Conservation (phyloP, 2,329 filamentous ascomycete species). For the Calonectria crousiana region DNA sequence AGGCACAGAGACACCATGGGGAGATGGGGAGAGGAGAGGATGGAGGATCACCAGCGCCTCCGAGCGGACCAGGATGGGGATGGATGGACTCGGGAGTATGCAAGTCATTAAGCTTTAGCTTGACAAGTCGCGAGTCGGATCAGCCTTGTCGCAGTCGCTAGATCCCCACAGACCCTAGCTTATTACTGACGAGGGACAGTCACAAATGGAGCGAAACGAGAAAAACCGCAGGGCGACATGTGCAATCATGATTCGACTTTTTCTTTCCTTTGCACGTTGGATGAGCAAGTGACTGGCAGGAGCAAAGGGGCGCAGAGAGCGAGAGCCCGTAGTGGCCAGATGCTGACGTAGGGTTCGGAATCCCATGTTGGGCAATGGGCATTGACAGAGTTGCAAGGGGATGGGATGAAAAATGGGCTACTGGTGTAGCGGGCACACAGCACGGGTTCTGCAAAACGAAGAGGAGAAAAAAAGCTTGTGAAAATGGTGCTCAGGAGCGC, state of each 20-base stretch:
- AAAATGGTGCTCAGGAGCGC: constrained; percentile 13
- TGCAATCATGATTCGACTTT: constrained; percentile 42
- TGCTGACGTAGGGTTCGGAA: constrained; percentile 40
- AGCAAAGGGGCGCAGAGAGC: constrained; percentile 2
- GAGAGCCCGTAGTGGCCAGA: constrained; percentile 37
- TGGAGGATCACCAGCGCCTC: constrained; percentile 8
- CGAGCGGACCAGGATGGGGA: background rate
- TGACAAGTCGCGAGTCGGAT: constrained; percentile 7
- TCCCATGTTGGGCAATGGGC: constrained; percentile 23
- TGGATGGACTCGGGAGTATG: constrained; percentile 3
- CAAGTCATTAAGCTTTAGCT: constrained; percentile 21
- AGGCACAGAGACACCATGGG: background rate
- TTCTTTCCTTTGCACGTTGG: constrained; percentile 20
- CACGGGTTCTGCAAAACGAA: background rate
- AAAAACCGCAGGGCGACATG: constrained; percentile 33
- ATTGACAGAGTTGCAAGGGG: constrained; percentile 3
- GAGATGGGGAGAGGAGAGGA: constrained; percentile 1
- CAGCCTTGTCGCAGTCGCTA: constrained; percentile 8
- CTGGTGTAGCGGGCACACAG: constrained; percentile 1
- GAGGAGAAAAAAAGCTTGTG: constrained; percentile 9
- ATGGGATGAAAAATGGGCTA: constrained; percentile 6
- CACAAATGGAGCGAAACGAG: constrained; percentile 27
- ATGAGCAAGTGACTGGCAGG: constrained; percentile 27
- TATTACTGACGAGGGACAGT: background rate
- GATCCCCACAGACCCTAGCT: background rate